Percentiles rank a stretch among this genome's conserved stretches.
Conservation (phyloP, 2,329 filamentous ascomycete species). For the Fusarium sp. region DNA sequence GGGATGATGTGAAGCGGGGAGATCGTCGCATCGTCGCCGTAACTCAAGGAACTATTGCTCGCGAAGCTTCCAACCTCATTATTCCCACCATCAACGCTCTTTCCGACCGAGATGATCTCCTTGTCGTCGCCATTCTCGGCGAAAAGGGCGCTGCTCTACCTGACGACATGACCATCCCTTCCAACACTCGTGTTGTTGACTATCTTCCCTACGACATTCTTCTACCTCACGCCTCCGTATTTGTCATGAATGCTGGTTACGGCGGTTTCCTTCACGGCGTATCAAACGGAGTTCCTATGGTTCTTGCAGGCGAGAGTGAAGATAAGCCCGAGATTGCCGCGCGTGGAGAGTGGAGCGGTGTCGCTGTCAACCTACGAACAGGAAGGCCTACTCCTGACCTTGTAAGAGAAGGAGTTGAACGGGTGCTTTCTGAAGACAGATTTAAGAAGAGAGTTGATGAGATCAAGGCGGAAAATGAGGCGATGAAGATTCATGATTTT, state of each 20-base stretch:
- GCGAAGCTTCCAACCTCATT: constrained; percentile 55
- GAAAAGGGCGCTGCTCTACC: constrained; percentile 40
- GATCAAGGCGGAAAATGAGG: constrained; percentile 50
- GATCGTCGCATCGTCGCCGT: constrained; percentile 58
- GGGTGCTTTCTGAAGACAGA: constrained; percentile 44
- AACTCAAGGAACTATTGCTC: constrained; percentile 59
- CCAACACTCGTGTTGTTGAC: constrained; percentile 58
- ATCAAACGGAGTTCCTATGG: constrained; percentile 59
- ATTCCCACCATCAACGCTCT: constrained; percentile 58
- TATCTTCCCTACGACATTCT: constrained; percentile 61
- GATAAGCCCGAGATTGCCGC: constrained; percentile 57
- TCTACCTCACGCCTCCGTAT: constrained; percentile 56
- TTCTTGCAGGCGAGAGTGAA: constrained; percentile 56
- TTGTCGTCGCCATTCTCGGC: constrained; percentile 50
- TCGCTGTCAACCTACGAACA: constrained; percentile 58
- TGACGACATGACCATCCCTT: constrained; percentile 47
- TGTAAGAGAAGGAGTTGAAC: constrained; percentile 47
- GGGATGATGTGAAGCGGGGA: constrained; percentile 53
- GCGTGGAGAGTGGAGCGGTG: constrained; percentile 56
- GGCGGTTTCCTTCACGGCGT: constrained; percentile 59
- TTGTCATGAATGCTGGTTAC: constrained; percentile 62
- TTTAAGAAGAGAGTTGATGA: constrained; percentile 49
- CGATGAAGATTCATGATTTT: constrained; percentile 40
- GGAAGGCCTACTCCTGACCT: constrained; percentile 46
- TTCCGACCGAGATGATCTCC: constrained; percentile 52